Percentiles rank a stretch among this genome's conserved stretches.
Conservation (phyloP, 2,329 filamentous ascomycete genomes). For the Penicillium expansum region DNA sequence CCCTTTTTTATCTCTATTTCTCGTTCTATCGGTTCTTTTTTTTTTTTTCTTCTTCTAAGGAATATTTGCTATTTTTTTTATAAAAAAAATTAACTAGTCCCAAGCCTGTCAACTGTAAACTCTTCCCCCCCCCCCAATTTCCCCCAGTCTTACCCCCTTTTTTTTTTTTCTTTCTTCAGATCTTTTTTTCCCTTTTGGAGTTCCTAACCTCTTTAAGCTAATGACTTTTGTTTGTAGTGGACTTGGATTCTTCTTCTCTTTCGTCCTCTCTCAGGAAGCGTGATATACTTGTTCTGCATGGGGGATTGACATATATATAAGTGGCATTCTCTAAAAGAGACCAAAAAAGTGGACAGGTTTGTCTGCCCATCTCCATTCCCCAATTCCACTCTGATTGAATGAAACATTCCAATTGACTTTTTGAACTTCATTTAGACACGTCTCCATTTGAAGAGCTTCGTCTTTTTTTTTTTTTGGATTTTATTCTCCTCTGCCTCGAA, state of each 20-base stretch:
- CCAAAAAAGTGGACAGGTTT: slow-evolving; percentile 12
- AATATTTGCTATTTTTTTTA: slow-evolving; percentile 3
- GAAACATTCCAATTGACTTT: slow-evolving; percentile 36
- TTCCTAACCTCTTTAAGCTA: slow-evolving; percentile 25
- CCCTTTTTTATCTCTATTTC: slow-evolving; percentile 32
- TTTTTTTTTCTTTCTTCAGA: slow-evolving; percentile 13
- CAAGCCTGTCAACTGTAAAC: slow-evolving; percentile 2
- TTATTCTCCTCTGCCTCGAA: slow-evolving; percentile 11
- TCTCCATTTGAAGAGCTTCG: slow-evolving; percentile 25
- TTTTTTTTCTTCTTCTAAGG: slow-evolving; percentile 13
- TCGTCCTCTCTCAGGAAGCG: slow-evolving; percentile 4
- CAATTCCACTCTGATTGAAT: slow-evolving; percentile 12
- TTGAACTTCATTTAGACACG: slow-evolving; percentile 29
- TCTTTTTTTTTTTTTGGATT: slow-evolving; percentile 22
- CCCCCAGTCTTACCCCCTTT: slow-evolving; percentile 21
- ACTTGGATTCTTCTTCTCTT: slow-evolving; percentile 13
- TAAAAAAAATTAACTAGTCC: neutral
- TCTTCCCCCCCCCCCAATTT: slow-evolving; percentile 16
- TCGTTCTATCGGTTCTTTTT: neutral
- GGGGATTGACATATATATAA: slow-evolving; percentile 18
- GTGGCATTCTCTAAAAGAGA: slow-evolving; percentile 16
- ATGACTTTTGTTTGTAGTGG: slow-evolving; percentile 16
- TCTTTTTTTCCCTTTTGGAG: slow-evolving; percentile 14
- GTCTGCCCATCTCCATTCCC: slow-evolving; percentile 14
- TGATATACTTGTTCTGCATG: slow-evolving; percentile 4